phyloP scores from a whole-genome alignment of 176 grass and related monocot genomes.

The Avena eriantha region DNA sequence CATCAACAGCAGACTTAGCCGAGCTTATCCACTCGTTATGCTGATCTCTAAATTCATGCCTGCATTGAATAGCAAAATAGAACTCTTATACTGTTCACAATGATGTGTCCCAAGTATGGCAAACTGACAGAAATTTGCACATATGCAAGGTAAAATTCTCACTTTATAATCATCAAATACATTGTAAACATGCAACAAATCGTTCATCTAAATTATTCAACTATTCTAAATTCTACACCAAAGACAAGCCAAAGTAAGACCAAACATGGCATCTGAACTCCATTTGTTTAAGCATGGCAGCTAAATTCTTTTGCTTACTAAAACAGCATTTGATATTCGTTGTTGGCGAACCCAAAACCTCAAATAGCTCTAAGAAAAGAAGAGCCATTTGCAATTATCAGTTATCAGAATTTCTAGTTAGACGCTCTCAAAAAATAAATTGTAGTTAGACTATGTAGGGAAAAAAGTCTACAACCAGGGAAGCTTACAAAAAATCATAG shows the following conservation, averaged over 20 bases:
- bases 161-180: slow-evolving; percentile 31
- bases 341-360: slow-evolving; percentile 14
- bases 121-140: slow-evolving; percentile 29
- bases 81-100: slow-evolving; percentile 30
- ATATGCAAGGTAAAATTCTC: neutral
- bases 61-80: slow-evolving; percentile 48
- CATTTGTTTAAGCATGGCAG: neutral
- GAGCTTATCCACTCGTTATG: slow-evolving; percentile 93
- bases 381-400: neutral
- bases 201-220: neutral
- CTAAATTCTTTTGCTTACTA: neutral
- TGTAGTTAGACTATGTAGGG: neutral
- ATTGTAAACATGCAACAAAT: slow-evolving; percentile 23
- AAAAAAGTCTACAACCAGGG: neutral
- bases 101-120: slow-evolving; percentile 1
- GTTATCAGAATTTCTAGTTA: neutral
- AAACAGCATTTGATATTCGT: slow-evolving; percentile 17
- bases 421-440: neutral
- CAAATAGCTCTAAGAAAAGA: slow-evolving; percentile 3
- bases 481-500: neutral
- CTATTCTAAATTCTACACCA: neutral
- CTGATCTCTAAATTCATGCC: slow-evolving; percentile 84
- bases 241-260: slow-evolving; percentile 18
- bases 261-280: neutral
- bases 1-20: slow-evolving; percentile 66